These are phyloP conservation scores for Bolboschoenoplectus hybrid DNA, from an alignment of 202 grass and related monocot species.

Conservation along the genomic window DNA sequence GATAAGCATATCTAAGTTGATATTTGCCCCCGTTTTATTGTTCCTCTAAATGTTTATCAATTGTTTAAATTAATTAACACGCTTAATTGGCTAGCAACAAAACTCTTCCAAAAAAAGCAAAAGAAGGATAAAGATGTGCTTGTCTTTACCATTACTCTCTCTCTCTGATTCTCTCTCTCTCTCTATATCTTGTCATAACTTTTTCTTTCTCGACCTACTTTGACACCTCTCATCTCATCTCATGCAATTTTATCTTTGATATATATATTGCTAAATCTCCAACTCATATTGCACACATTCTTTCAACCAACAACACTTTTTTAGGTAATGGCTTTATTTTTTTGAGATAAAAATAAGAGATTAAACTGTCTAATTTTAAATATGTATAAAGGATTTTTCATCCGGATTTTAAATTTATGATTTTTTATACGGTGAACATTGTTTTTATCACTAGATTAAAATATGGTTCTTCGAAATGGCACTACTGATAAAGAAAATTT, in stretches of 20 bases:
- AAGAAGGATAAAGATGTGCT: slow-evolving; percentile 55
- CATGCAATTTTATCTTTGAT: slow-evolving; percentile 18
- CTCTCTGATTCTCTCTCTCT: slow-evolving; percentile 34
- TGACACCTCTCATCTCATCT: slow-evolving; percentile 35
- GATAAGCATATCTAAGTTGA: too few species aligned
- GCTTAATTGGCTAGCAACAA: slow-evolving; percentile 13
- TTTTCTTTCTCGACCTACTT: slow-evolving; percentile 37
- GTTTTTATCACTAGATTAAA: too few species aligned
- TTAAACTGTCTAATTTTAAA: too few species aligned
- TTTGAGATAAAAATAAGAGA: too few species aligned
- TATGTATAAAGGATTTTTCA: too few species aligned
- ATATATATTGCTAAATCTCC: not conserved
- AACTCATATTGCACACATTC: not conserved
- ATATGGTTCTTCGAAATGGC: too few species aligned
- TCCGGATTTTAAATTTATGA: too few species aligned
- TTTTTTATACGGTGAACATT: too few species aligned
- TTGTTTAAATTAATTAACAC: not conserved
- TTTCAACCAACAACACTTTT: not conserved
- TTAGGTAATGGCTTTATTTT: too few species aligned
- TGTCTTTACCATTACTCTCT: slow-evolving; percentile 47
- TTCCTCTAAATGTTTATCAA: not conserved
- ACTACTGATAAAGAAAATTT: too few species aligned
- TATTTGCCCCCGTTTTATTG: too few species aligned
- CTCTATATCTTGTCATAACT: slow-evolving; percentile 28
- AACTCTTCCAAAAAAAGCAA: slow-evolving; percentile 44